Evolutionary conservation across 306 rosid species (phyloP).

Genomic region (Inga laurina): DNA sequence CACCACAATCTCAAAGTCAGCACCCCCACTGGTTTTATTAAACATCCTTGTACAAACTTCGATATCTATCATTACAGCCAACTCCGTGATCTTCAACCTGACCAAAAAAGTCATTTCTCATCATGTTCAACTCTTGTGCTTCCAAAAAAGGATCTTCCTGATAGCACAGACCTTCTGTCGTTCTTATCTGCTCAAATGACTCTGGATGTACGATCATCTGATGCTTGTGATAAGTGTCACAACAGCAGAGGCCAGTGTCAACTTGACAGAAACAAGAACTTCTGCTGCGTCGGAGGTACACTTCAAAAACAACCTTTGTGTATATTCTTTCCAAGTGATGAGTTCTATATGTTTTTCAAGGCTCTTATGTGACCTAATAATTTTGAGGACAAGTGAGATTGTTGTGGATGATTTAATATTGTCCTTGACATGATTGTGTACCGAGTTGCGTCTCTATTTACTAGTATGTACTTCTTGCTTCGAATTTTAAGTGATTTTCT

Average conservation of each 20-base stretch:
- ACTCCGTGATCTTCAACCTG: not conserved
- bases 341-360: not conserved
- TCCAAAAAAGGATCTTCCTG: slow-evolving; percentile 3
- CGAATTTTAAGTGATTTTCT: not conserved
- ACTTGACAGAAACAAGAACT: not conserved
- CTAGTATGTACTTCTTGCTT: not conserved
- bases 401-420: not conserved
- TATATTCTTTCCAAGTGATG: not conserved
- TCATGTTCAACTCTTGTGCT: slow-evolving; percentile 29
- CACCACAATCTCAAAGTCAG: not conserved
- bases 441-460: not conserved
- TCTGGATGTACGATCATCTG: slow-evolving; percentile 24
- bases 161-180: slow-evolving; percentile 17
- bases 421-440: not conserved
- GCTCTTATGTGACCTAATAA: not conserved
- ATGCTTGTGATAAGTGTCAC: slow-evolving; percentile 33
- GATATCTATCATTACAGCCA: slow-evolving; percentile 30
- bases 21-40: not conserved
- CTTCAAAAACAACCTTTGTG: not conserved
- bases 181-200: slow-evolving; percentile 30
- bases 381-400: not conserved
- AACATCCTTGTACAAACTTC: not conserved
- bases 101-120: slow-evolving; percentile 5
- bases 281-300: not conserved
- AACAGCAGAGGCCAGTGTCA: slow-evolving; percentile 35